Evolutionary conservation across 345 rosid species (phyloP).

Genomic region (Camelina sativa): DNA sequence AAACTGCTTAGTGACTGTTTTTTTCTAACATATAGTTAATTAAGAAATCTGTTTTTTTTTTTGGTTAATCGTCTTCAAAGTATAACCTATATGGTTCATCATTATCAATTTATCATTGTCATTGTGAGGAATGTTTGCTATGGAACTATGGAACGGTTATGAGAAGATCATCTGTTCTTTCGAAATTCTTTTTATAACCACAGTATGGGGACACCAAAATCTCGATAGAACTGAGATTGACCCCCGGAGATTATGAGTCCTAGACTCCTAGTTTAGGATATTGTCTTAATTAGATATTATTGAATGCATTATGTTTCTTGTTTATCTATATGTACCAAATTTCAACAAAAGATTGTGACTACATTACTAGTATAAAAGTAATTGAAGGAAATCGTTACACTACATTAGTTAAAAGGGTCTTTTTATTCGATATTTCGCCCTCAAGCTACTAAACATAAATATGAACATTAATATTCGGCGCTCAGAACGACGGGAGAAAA

Average conservation of each 20-base stretch:
- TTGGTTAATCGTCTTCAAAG: no score
- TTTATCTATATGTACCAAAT: background rate
- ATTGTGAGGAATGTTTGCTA: no score
- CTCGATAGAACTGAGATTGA: background rate
- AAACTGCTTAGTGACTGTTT: no score
- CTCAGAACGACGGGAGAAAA: constrained; percentile 3
- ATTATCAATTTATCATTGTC: no score
- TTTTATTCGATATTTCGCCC: background rate
- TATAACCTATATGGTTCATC: no score
- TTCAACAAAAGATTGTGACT: background rate
- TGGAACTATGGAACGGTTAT: no score
- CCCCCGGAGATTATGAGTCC: no score
- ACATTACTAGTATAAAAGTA: background rate
- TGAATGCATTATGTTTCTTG: background rate
- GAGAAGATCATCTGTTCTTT: background rate
- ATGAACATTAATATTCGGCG: background rate
- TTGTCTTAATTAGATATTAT: background rate
- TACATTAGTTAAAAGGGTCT: no score
- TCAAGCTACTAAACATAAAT: background rate
- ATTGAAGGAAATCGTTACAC: background rate
- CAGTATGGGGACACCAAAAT: background rate
- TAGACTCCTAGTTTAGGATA: no score
- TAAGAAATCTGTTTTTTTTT: no score
- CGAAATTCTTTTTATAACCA: background rate
- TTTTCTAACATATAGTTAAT: no score